These are phyloP conservation scores for Penicillium sumatraense DNA, from an alignment of 2,329 filamentous ascomycete genomes.

Conservation along the genomic window DNA sequence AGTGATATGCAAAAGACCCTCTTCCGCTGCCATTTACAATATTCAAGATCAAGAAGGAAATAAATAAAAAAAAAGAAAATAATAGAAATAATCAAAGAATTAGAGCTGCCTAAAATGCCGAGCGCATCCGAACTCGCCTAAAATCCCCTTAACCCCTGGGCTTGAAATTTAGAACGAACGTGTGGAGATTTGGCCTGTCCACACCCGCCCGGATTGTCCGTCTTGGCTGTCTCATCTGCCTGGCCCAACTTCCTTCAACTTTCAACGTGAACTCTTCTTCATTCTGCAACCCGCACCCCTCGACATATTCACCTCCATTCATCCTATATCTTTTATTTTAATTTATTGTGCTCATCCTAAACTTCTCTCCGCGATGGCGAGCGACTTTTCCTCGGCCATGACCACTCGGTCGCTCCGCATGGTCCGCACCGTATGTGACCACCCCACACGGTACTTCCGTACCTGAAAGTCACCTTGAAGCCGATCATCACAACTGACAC, in stretches of 20 bases:
- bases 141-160: not conserved
- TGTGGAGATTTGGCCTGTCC: not conserved
- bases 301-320: conserved; percentile 1
- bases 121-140: not conserved
- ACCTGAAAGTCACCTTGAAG: conserved; percentile 4
- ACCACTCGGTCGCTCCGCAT: conserved; percentile 84
- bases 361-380: conserved; percentile 35
- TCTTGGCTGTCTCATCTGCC: conserved; percentile 4
- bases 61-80: not conserved
- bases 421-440: conserved; percentile 75
- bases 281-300: not conserved
- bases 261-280: not conserved
- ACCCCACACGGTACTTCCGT: too few species aligned
- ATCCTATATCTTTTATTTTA: not conserved
- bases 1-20: not conserved
- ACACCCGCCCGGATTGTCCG: not conserved
- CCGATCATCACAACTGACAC: conserved; percentile 5
- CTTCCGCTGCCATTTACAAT: not conserved
- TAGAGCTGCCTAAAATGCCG: not conserved
- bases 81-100: not conserved
- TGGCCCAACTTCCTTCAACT: not conserved
- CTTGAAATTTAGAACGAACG: not conserved
- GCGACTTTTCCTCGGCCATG: conserved; percentile 56
- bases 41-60: not conserved
- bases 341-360: not conserved